Conservation (phyloP, 78 protist genomes). For the Chrysochromulina tobinii region DNA sequence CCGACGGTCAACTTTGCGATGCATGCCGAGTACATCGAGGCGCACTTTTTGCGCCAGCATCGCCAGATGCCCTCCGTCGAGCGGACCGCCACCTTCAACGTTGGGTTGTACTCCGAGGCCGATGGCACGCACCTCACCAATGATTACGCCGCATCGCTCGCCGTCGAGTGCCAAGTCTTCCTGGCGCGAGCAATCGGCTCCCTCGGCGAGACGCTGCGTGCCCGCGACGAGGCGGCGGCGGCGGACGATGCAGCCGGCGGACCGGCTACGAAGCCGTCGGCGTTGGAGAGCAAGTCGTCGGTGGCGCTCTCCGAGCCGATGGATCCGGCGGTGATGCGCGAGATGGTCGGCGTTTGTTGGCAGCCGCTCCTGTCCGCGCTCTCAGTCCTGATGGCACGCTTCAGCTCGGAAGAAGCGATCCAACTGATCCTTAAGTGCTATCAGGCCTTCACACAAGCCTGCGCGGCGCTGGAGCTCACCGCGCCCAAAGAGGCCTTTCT, state of each 20-base stretch:
- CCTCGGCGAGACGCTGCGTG: no score
- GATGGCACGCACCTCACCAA: background rate
- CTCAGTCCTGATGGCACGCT: background rate
- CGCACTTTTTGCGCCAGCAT: background rate
- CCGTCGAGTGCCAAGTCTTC: conserved; percentile 5
- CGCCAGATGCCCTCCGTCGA: background rate
- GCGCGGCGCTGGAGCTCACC: no score
- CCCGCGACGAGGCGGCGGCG: no score
- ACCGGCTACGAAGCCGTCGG: no score
- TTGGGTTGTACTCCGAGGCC: background rate
- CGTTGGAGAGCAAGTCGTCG: no score
- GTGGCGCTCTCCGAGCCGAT: no score
- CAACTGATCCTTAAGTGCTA: no score
- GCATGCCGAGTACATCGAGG: background rate
- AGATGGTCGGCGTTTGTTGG: background rate
- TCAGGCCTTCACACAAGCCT: no score
- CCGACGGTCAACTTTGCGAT: background rate
- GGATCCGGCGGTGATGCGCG: background rate
- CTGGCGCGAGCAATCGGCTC: no score
- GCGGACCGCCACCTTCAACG: background rate
- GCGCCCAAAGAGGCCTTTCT: no score
- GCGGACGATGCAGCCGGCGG: no score
- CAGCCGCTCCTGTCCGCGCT: background rate
- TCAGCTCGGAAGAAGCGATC: background rate
- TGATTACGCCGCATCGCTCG: conserved; percentile 3